These are phyloP conservation scores for Suillus subaureus DNA, from an alignment of 768 basidiomycete genomes.

Conservation along the genomic window DNA sequence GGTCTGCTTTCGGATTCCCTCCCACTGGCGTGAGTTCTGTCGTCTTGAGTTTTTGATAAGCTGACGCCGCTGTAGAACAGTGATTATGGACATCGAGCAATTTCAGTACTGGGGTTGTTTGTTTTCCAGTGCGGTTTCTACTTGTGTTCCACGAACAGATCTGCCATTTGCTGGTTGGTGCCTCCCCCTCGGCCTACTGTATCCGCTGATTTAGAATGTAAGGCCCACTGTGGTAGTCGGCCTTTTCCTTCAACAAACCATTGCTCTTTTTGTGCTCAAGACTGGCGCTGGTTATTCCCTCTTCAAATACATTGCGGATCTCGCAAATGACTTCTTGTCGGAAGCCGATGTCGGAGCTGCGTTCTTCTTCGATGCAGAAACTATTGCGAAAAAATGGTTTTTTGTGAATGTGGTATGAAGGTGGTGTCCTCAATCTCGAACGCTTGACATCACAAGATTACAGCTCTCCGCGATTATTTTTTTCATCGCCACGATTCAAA, in stretches of 20 bases:
- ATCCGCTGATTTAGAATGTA: conserved; percentile 70
- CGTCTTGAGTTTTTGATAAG: conserved; percentile 14
- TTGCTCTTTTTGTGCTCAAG: conserved; percentile 91
- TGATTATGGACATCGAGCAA: conserved; percentile 77
- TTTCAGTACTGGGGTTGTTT: conserved; percentile 78
- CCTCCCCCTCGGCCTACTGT: conserved; percentile 32
- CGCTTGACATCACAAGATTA: not conserved
- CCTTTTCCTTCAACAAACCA: conserved; percentile 79
- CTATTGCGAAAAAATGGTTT: conserved; percentile 75
- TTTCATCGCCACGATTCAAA: conserved; percentile 92
- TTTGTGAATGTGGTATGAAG: conserved; percentile 71
- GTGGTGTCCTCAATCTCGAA: not conserved
- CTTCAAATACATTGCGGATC: conserved; percentile 80
- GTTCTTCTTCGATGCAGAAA: conserved; percentile 81
- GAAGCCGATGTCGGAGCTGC: conserved; percentile 68
- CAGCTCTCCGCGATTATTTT: conserved; percentile 84
- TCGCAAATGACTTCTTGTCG: conserved; percentile 78
- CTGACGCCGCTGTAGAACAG: conserved; percentile 45
- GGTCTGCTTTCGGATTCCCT: conserved; percentile 84
- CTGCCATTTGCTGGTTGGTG: conserved; percentile 69
- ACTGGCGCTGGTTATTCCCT: conserved; percentile 78
- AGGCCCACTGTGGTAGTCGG: conserved; percentile 91
- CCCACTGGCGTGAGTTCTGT: conserved; percentile 49
- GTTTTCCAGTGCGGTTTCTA: conserved; percentile 82
- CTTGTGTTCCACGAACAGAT: conserved; percentile 62